phyloP scores from a whole-genome alignment of 139 green algal genomes.

The Chlamydomonas applanata region DNA sequence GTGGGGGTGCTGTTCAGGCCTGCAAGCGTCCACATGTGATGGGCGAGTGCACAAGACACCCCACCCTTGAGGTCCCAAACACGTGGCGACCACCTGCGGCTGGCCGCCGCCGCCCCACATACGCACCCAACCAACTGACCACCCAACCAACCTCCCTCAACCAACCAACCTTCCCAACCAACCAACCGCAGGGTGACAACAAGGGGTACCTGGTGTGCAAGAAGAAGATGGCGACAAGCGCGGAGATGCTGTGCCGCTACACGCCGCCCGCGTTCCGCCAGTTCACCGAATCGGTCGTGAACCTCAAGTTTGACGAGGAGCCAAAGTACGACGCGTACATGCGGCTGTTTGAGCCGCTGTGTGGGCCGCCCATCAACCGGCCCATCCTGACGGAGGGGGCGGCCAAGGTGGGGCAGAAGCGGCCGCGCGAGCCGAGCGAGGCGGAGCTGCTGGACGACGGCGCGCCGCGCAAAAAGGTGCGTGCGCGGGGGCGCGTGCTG shows the following conservation, averaged over 20 bases:
- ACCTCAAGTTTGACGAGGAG: constrained; percentile 98
- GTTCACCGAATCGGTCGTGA: constrained; percentile 95
- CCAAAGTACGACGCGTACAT: constrained; percentile 88
- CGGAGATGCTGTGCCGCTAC: constrained; percentile 96
- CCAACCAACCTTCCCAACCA: not conserved
- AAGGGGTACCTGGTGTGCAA: constrained; percentile 99
- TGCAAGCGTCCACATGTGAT: too few relatives aligned
- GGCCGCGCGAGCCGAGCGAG: constrained; percentile 67
- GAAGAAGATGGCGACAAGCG: constrained; percentile 98
- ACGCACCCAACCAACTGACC: not conserved
- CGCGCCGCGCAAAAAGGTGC: constrained; percentile 88
- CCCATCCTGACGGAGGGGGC: constrained; percentile 82
- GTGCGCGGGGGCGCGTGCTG: constrained; percentile 40
- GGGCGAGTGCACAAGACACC: too few relatives aligned
- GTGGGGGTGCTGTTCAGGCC: too few relatives aligned
- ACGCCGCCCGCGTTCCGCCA: constrained; percentile 89
- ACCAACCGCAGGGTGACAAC: constrained; percentile 83
- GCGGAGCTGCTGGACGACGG: constrained; percentile 74
- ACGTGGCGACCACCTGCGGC: not conserved
- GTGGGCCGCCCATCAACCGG: constrained; percentile 68
- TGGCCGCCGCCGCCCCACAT: too few relatives aligned
- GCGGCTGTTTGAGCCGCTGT: constrained; percentile 92
- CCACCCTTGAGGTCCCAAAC: not conserved
- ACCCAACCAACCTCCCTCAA: not conserved
- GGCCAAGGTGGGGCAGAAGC: constrained; percentile 87